These are phyloP conservation scores for Colletotrichum lentis DNA, from an alignment of 2,329 filamentous ascomycete genomes.

Conservation along the genomic window DNA sequence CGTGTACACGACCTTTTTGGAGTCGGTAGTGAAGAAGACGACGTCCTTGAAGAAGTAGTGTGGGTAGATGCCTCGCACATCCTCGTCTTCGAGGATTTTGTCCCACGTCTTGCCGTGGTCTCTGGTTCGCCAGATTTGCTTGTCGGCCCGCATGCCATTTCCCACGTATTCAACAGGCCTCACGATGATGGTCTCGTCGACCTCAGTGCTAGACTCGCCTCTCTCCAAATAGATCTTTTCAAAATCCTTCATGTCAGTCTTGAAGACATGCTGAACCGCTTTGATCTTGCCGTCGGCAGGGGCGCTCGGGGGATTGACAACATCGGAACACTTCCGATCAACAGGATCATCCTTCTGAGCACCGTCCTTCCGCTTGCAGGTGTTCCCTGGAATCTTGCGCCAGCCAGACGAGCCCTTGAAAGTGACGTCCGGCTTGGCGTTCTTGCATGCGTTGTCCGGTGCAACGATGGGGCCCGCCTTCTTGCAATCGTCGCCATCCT, in stretches of 20 bases:
- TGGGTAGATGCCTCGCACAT: constrained; percentile 75
- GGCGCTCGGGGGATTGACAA: constrained; percentile 55
- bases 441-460: constrained; percentile 77
- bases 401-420: constrained; percentile 91
- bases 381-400: constrained; percentile 86
- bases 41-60: constrained; percentile 84
- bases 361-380: constrained; percentile 69
- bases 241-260: constrained; percentile 60
- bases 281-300: constrained; percentile 73
- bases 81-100: constrained; percentile 71
- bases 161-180: constrained; percentile 53
- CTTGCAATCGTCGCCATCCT: constrained; percentile 68
- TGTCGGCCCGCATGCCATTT: constrained; percentile 50
- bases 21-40: constrained; percentile 82
- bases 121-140: constrained; percentile 75
- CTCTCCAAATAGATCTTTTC: constrained; percentile 82
- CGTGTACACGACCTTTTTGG: constrained; percentile 77
- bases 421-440: constrained; percentile 68
- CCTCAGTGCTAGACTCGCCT: constrained; percentile 66
- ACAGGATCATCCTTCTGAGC: constrained; percentile 75
- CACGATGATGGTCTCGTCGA: constrained; percentile 76
- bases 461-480: constrained; percentile 68
- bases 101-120: constrained; percentile 92
- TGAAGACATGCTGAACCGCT: constrained; percentile 68
- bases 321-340: constrained; percentile 78